phyloP scores from a whole-genome alignment of 345 rosid genomes.

The Triadica sebifera region DNA sequence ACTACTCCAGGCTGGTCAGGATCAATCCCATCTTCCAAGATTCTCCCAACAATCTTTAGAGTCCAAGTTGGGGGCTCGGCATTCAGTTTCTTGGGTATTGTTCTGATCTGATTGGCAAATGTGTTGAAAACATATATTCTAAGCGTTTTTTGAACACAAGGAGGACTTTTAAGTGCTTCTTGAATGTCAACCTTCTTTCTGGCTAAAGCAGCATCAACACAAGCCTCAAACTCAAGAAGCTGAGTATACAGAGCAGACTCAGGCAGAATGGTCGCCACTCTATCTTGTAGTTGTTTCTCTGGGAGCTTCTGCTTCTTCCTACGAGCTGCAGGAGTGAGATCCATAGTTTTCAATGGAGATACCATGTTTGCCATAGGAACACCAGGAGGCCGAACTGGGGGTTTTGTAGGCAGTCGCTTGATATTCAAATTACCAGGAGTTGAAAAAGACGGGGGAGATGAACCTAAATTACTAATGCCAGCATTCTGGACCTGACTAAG shows the following conservation, averaged over 20 bases:
- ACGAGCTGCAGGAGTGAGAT: constrained; percentile 67
- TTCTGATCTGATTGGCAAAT: constrained; percentile 76
- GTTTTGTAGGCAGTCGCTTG: constrained; percentile 72
- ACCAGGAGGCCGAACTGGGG: constrained; percentile 74
- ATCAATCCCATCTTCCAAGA: constrained; percentile 92
- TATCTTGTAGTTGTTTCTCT: constrained; percentile 81
- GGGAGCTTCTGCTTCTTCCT: constrained; percentile 96
- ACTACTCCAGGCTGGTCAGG: constrained; percentile 85
- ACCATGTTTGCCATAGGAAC: constrained; percentile 50
- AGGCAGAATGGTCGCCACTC: constrained; percentile 92
- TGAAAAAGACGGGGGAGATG: constrained; percentile 62
- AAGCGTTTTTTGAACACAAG: constrained; percentile 83
- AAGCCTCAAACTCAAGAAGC: constrained; percentile 93
- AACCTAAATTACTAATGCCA: constrained; percentile 57
- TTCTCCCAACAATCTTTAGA: constrained; percentile 86
- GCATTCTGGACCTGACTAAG: constrained; percentile 56
- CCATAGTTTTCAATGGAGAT: constrained; percentile 79
- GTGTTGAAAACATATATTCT: constrained; percentile 88
- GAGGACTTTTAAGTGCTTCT: constrained; percentile 93
- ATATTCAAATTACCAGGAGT: constrained; percentile 55
- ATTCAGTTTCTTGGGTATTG: constrained; percentile 74
- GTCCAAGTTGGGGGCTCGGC: constrained; percentile 95
- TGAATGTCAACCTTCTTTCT: constrained; percentile 96
- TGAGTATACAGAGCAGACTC: constrained; percentile 96
- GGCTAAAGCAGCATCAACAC: constrained; percentile 82